phyloP scores from a whole-genome alignment of 2,329 filamentous ascomycete genomes.

The Neonectria faginata region DNA sequence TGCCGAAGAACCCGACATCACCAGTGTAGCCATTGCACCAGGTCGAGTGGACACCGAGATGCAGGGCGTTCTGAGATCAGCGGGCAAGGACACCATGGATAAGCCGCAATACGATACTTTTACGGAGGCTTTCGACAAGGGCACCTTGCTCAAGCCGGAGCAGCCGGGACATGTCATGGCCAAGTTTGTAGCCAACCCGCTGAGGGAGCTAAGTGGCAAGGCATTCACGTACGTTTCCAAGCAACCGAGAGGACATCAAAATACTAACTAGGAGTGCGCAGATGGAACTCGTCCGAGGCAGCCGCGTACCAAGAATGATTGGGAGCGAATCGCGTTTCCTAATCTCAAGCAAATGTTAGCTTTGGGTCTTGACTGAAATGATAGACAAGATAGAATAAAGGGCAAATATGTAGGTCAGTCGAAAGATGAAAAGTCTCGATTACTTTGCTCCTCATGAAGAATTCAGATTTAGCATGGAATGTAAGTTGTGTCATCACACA shows the following conservation, averaged over 20 bases:
- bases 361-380: slow-evolving; percentile 25
- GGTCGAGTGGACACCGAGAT: slow-evolving; percentile 91
- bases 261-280: slow-evolving; percentile 40
- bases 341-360: slow-evolving; percentile 44
- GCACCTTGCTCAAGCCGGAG: slow-evolving; percentile 81
- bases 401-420: slow-evolving; percentile 67
- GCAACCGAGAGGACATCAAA: neutral
- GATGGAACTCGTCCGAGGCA: slow-evolving; percentile 60
- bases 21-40: slow-evolving; percentile 77
- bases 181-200: slow-evolving; percentile 74
- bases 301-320: slow-evolving; percentile 61
- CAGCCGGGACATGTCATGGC: slow-evolving; percentile 90
- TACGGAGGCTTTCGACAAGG: slow-evolving; percentile 74
- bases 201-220: slow-evolving; percentile 77
- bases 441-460: slow-evolving; percentile 73
- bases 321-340: slow-evolving; percentile 18
- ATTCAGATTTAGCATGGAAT: slow-evolving; percentile 86
- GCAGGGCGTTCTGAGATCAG: slow-evolving; percentile 83
- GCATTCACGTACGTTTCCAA: slow-evolving; percentile 71
- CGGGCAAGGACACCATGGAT: slow-evolving; percentile 62
- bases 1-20: slow-evolving; percentile 81
- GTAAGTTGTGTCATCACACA: slow-evolving; percentile 74
- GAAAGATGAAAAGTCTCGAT: slow-evolving; percentile 85
- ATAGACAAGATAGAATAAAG: slow-evolving; percentile 40
- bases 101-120: slow-evolving; percentile 74